Conservation (phyloP, 768 basidiomycete genomes). For the Kwoniella europaea region DNA sequence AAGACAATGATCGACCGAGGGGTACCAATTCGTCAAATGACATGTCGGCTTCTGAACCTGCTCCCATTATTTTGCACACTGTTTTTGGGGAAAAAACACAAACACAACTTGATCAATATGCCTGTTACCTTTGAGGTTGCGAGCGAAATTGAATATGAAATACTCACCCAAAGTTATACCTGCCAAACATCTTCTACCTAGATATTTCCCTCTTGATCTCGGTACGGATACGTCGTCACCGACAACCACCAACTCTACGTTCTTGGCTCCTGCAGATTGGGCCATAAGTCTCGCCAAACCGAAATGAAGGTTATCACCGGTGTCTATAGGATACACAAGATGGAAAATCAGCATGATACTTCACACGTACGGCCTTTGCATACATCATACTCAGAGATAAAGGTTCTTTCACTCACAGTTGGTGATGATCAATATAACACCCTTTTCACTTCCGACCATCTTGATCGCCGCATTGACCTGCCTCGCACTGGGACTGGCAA, state of each 20-base stretch:
- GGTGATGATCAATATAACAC: constrained; percentile 53
- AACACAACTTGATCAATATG: no score
- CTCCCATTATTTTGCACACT: constrained; percentile 90
- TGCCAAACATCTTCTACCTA: constrained; percentile 69
- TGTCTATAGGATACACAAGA: constrained; percentile 24
- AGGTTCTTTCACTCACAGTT: constrained; percentile 39
- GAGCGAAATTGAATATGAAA: no score
- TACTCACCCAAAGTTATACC: constrained; percentile 52
- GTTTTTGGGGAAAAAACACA: not conserved
- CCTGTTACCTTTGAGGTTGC: no score
- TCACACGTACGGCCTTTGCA: no score
- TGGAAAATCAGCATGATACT: no score
- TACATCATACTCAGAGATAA: no score
- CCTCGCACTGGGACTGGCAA: constrained; percentile 52
- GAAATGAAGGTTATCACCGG: constrained; percentile 86
- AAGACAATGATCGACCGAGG: constrained; percentile 69
- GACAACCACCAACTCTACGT: constrained; percentile 77
- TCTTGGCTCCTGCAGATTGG: constrained; percentile 68
- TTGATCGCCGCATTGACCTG: constrained; percentile 53
- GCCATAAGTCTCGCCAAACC: constrained; percentile 86
- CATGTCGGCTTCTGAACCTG: constrained; percentile 72
- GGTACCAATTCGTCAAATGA: constrained; percentile 71
- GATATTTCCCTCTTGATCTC: constrained; percentile 76
- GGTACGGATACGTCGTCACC: constrained; percentile 91
- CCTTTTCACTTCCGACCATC: constrained; percentile 46